Percentiles rank a stretch among this genome's conserved stretches.
phyloP scores from a whole-genome alignment of 108 stramenopile genomes.

The Conticribra weissflogii region DNA sequence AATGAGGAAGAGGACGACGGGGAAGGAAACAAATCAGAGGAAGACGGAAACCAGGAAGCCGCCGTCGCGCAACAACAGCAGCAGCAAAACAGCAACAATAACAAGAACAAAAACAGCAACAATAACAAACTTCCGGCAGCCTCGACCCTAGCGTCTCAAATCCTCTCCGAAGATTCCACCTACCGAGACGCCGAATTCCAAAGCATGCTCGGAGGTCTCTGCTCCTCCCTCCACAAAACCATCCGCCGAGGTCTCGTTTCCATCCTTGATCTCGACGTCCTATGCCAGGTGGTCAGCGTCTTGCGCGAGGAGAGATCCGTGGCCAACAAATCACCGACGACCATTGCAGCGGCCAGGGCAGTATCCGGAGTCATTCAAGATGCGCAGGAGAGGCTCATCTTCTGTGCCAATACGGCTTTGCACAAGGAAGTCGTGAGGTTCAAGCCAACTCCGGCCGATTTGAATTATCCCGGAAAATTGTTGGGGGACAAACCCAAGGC shows the following conservation, averaged over 20 bases:
- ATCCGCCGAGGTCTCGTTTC: slow-evolving; percentile 84
- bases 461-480: slow-evolving; percentile 86
- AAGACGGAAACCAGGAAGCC: slow-evolving; percentile 5
- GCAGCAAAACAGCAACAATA: slow-evolving; percentile 18
- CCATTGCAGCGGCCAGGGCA: slow-evolving; percentile 78
- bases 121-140: slow-evolving; percentile 14
- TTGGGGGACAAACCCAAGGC: slow-evolving; percentile 44
- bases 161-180: slow-evolving; percentile 65
- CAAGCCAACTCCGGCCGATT: slow-evolving; percentile 73
- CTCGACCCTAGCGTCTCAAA: slow-evolving; percentile 58
- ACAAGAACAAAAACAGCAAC: slow-evolving; percentile 6
- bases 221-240: slow-evolving; percentile 80
- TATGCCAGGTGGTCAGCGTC: slow-evolving; percentile 86
- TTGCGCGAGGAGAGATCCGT: slow-evolving; percentile 81
- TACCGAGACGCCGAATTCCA: slow-evolving; percentile 82
- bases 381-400: slow-evolving; percentile 90
- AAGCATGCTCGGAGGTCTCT: slow-evolving; percentile 67
- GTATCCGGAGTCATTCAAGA: slow-evolving; percentile 83
- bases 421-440: slow-evolving; percentile 85
- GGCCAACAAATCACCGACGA: slow-evolving; percentile 77
- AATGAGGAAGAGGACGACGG: slow-evolving; percentile 34
- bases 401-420: slow-evolving; percentile 78
- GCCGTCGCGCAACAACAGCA: neutral
- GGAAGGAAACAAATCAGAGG: slow-evolving; percentile 24
- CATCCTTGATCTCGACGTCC: slow-evolving; percentile 75